phyloP scores from a whole-genome alignment of 169 alveolate species.

The Plasmodium gaboni region DNA sequence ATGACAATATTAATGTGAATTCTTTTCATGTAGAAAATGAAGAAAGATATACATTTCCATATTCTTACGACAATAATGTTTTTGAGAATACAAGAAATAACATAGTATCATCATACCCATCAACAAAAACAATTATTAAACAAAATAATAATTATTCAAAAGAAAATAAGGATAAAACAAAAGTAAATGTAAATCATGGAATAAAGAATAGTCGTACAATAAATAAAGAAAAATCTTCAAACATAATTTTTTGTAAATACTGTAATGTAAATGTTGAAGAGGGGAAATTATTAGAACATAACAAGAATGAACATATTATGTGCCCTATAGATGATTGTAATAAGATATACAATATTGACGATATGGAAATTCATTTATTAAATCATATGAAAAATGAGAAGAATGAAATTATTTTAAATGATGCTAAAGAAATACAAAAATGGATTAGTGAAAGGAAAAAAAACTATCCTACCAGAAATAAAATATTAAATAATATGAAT shows the following conservation, averaged over 20 bases:
- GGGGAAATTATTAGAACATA: constrained; percentile 21
- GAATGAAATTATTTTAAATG: constrained; percentile 45
- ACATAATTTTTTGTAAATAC: constrained; percentile 27
- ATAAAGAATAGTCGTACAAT: not conserved
- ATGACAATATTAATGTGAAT: too few species aligned
- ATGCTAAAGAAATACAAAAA: constrained; percentile 58
- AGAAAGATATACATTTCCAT: too few species aligned
- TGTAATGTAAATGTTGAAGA: constrained; percentile 43
- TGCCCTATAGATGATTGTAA: constrained; percentile 68
- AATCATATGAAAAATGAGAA: constrained; percentile 71
- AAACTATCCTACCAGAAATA: constrained; percentile 56
- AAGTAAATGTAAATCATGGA: not conserved
- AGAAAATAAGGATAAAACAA: not conserved
- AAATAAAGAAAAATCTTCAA: not conserved
- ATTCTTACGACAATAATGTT: too few species aligned
- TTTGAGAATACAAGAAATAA: too few species aligned
- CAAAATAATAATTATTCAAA: too few species aligned
- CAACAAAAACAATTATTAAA: too few species aligned
- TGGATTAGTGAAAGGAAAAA: constrained; percentile 71
- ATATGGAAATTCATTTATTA: constrained; percentile 59
- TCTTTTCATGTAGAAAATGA: too few species aligned
- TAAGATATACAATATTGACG: constrained; percentile 36
- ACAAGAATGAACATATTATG: constrained; percentile 43
- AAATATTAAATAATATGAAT: constrained; percentile 22
- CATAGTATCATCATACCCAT: too few species aligned